These are phyloP conservation scores for Fraxinus sp. DNA, from an alignment of 305 asterid genomes.

Conservation along the genomic window DNA sequence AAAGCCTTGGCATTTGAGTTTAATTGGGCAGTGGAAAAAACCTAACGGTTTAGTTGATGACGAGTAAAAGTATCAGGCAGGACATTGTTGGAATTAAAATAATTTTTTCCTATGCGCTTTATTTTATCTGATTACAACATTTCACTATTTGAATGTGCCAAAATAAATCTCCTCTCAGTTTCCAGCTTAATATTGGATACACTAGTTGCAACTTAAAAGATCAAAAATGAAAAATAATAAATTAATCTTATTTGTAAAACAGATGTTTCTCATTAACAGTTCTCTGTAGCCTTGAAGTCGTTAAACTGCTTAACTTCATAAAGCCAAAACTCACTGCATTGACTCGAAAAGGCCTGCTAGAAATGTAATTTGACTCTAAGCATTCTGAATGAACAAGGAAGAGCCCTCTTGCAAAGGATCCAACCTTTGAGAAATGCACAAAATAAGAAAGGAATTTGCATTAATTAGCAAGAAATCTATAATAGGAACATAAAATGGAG, in stretches of 20 bases:
- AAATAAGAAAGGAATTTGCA: constrained; percentile 17
- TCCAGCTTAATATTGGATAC: neutral
- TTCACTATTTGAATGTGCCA: neutral
- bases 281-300: neutral
- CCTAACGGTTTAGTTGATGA: neutral
- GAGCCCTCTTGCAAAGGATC: constrained; percentile 93
- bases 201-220: neutral
- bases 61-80: neutral
- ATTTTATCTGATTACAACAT: neutral
- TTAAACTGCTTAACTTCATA: neutral
- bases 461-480: neutral
- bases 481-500: neutral
- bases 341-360: constrained; percentile 94
- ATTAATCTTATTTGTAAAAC: neutral
- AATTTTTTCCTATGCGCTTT: neutral
- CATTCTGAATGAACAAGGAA: constrained; percentile 94
- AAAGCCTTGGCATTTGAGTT: neutral
- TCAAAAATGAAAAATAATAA: neutral
- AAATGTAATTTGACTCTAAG: constrained; percentile 79
- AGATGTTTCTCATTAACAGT: neutral
- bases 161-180: neutral
- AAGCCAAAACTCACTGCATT: constrained; percentile 64
- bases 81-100: neutral
- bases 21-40: neutral
- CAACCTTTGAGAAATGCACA: constrained; percentile 49